Base-by-base conservation (phyloP, 2,329 filamentous ascomycete genomes). In the Coniochaeta prunicola region DNA sequence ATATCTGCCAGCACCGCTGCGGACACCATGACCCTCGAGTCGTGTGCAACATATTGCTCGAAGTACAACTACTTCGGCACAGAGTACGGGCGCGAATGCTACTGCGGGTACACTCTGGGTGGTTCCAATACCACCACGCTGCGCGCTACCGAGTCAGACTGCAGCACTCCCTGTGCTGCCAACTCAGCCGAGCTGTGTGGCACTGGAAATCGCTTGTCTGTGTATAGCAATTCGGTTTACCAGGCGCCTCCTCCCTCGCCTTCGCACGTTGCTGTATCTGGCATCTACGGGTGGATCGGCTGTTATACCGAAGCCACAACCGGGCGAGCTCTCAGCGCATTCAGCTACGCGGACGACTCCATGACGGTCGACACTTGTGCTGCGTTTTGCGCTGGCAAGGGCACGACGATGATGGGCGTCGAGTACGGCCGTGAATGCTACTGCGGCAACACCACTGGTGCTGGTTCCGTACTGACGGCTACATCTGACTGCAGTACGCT, bases 371-470 rank as follows among this genome's bases (percentile, higher is more conserved):
- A 66, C 10, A 26, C 58, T 2, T 70, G 68, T 48, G 61, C 66
- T 2, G 61, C 63, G 3, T 68, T 67, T 59, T 68, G 65, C 26
- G 62, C 61, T 2, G 63, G 56, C n/a, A 63, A 61, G 40, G 63
- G 57, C 21, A 34, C 55, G 58, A 56, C 58, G 12, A 63, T 61
- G 42, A 65, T 67, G 58, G 68, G 66, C 45, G 33, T 70, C 4
- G 68, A 70, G 55, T 70, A 69, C 34, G 64, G 58, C 5, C 59
- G 66, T n/a, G 68, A 70, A 57, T 70, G 68, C 60, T 66, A 61
- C 57, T 67, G 65, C 40, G 66, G 66, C n/a, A 63, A 65, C 38
- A 31, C 59, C 10, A 59, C 60, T n/a, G 62, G 55, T 7, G 56
- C 58, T 1, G 63, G 63, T 9, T 64, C 63, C 0, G 56, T 62